Base-by-base conservation (phyloP, 2,329 filamentous ascomycete species). In the Aspergillus bombycis region DNA sequence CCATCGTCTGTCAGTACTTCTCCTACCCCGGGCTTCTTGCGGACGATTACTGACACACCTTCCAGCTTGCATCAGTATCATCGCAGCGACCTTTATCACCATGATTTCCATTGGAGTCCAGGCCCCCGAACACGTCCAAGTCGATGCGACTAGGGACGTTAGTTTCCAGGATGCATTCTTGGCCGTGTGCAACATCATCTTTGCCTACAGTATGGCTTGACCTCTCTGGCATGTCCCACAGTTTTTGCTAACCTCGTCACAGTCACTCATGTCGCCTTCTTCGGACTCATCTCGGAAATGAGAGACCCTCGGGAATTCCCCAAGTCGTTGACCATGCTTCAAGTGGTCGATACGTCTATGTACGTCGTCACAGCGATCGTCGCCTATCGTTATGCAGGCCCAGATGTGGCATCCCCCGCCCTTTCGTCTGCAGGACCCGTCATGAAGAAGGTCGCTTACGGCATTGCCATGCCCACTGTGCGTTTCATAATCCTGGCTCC, bases 301-400 rank as follows among this genome's bases (percentile, higher is more conserved):
- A 82, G 85, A 71, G 79, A 86, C 41, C 87, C 88, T 2, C 75
- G 80, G 23, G 84, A 88, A 64, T 90, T 86, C 74, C 81, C 83
- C 58, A 88, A 89, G 74, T 84, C 88, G 4, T 83, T 93, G 61
- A 81, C 83, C 68, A 76, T 88, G 60, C 83, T 89, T n/a, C 87
- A 90, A 72, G 78, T 82, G 21, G 78, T 82, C 61, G 86, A 89
- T 65, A 87, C 85, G 0, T 74, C 79, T n/a, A 80, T 91, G 55
- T 92, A 92, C 74, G 81, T 89, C 34, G 73, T 90, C 34, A 88
- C 88, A 1, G 89, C 88, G 16, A 83, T 86, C 26, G 83, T 92
- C 52, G 87, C 91, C 70, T 92, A 92, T 76, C 81, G 85, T 67
- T 92, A 85, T 70, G 86, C 86, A 2, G 90, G 90, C 0, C 77